phyloP scores from a whole-genome alignment of 2,329 filamentous ascomycete species.

The Cadophora malorum region DNA sequence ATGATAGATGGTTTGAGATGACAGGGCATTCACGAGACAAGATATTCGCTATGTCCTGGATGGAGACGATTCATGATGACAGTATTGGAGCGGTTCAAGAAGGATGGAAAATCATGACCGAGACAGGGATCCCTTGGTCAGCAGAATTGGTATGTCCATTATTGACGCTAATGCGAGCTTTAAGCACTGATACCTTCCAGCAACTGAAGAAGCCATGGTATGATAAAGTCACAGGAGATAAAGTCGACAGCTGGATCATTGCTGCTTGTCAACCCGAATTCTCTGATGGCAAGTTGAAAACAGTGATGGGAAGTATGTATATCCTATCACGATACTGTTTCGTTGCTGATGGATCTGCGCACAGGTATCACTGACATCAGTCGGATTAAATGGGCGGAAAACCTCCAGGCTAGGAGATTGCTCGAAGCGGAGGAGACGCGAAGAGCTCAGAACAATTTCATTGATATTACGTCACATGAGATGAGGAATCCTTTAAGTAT shows the following conservation, averaged over 20 bases:
- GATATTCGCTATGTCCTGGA: slow-evolving; percentile 69
- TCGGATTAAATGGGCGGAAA: slow-evolving; percentile 48
- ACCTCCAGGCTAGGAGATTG: slow-evolving; percentile 47
- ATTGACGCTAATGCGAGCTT: too few relatives aligned
- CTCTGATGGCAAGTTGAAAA: slow-evolving; percentile 68
- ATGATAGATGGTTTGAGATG: slow-evolving; percentile 78
- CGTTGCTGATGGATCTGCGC: slow-evolving; percentile 67
- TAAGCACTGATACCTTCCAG: background rate
- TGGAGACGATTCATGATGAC: slow-evolving; percentile 70
- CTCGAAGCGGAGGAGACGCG: slow-evolving; percentile 62
- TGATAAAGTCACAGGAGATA: slow-evolving; percentile 63
- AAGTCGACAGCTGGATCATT: slow-evolving; percentile 71
- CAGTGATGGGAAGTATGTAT: slow-evolving; percentile 66
- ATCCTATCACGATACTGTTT: background rate
- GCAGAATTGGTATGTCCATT: slow-evolving; percentile 60
- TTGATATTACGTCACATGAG: slow-evolving; percentile 76
- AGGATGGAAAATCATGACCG: slow-evolving; percentile 67
- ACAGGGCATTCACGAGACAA: slow-evolving; percentile 68
- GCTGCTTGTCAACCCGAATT: slow-evolving; percentile 78
- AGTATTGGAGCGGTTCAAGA: slow-evolving; percentile 63
- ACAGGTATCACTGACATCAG: slow-evolving; percentile 76
- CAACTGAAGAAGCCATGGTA: slow-evolving; percentile 65
- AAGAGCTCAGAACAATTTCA: slow-evolving; percentile 79
- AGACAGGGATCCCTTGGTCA: slow-evolving; percentile 67
- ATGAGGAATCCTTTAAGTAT: slow-evolving; percentile 83